Percentiles rank a stretch among this genome's conserved stretches.
Evolutionary conservation across 176 grass and related monocot species (phyloP).

Genomic region (Aegilops tauschii): DNA sequence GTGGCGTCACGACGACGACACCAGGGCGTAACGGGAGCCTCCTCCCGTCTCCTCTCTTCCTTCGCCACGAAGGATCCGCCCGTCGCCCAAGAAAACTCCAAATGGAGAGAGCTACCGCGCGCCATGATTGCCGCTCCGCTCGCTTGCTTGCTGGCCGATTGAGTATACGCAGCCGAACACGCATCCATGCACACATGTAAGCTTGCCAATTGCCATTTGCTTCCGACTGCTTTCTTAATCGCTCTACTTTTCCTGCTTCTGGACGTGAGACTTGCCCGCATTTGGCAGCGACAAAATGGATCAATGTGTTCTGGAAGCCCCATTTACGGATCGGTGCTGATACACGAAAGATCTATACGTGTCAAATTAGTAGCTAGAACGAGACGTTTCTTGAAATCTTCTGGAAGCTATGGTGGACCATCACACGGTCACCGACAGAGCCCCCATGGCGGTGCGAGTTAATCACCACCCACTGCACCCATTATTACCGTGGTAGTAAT

Average conservation of each 20-base stretch:
- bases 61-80: neutral
- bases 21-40: slow-evolving; percentile 14
- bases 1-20: slow-evolving; percentile 63
- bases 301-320: neutral
- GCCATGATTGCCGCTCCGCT: neutral
- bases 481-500: too few relatives aligned
- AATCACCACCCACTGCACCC: too few relatives aligned
- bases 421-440: too few relatives aligned
- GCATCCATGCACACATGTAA: too few relatives aligned
- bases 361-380: too few relatives aligned
- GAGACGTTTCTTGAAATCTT: too few relatives aligned
- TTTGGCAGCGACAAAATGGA: neutral
- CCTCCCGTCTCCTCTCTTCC: neutral
- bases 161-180: neutral
- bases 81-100: neutral
- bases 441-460: too few relatives aligned
- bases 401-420: too few relatives aligned
- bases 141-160: neutral
- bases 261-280: neutral
- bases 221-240: neutral
- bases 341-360: too few relatives aligned
- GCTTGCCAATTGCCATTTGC: neutral
- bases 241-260: neutral
- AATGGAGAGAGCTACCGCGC: neutral
- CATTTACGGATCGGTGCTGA: neutral